A percentile compares a stretch with the other conserved stretches of the same genome.
Evolutionary conservation across 169 alveolate genomes (phyloP).

Genomic region (Pseudocohnilembus persalinus): DNA sequence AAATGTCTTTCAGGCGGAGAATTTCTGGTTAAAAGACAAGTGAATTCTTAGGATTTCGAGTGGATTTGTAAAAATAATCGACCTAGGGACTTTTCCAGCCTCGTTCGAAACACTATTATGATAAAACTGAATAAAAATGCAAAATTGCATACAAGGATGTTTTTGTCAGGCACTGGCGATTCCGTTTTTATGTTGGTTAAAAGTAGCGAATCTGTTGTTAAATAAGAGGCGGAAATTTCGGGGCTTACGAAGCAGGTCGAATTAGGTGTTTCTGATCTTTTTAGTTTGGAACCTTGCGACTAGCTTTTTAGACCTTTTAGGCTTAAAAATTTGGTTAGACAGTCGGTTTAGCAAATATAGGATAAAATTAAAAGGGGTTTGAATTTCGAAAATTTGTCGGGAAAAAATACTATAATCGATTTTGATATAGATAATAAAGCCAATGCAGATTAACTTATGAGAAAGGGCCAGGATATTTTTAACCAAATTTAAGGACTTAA

Average conservation of each 20-base stretch:
- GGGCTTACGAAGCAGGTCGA: constrained; percentile 30
- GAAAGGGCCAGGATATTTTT: constrained; percentile 3
- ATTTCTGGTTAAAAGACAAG: too few relatives aligned
- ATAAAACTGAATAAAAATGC: constrained; percentile 24
- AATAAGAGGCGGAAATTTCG: constrained; percentile 19
- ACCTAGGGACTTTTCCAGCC: constrained; percentile 39
- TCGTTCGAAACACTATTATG: constrained; percentile 32
- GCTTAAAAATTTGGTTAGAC: constrained; percentile 25
- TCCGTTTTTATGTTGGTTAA: constrained; percentile 18
- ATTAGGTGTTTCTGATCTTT: constrained; percentile 37
- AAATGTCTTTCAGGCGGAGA: too few relatives aligned
- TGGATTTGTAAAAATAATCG: constrained; percentile 38
- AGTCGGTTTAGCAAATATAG: constrained; percentile 1
- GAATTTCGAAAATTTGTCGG: background rate
- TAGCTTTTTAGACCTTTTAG: constrained; percentile 29
- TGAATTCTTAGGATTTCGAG: too few relatives aligned
- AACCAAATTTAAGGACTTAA: background rate
- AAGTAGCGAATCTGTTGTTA: constrained; percentile 26
- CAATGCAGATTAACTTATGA: background rate
- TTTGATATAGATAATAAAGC: background rate
- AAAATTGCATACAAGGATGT: constrained; percentile 31
- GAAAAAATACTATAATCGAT: background rate
- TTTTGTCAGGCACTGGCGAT: constrained; percentile 31
- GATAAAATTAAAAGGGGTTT: background rate
- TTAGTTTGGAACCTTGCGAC: constrained; percentile 42